A percentile compares a stretch with the other conserved stretches of the same genome.
Conservation (phyloP, 805 yeast species). For the Tetrapisispora iriomotensis region DNA sequence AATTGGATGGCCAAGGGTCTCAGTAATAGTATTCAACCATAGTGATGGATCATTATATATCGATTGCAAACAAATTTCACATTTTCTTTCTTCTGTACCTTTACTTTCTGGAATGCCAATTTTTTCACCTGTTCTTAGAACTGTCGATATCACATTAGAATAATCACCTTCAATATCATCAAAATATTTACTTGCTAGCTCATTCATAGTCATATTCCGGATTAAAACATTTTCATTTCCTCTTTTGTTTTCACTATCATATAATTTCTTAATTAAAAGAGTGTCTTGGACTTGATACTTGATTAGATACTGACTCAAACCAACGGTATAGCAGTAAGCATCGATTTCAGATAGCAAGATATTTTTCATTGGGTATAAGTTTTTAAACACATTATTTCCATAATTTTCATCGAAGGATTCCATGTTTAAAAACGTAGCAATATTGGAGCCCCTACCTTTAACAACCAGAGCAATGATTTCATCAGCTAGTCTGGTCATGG, state of each 20-base stretch:
- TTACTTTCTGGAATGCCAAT: slow-evolving; percentile 39
- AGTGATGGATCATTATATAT: slow-evolving; percentile 48
- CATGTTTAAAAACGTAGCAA: slow-evolving; percentile 45
- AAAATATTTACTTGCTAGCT: slow-evolving; percentile 66
- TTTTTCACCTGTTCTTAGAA: slow-evolving; percentile 80
- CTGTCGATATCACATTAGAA: slow-evolving; percentile 86
- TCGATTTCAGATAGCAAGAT: slow-evolving; percentile 58
- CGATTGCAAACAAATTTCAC: slow-evolving; percentile 47
- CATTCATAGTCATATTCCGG: slow-evolving; percentile 73
- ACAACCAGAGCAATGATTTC: slow-evolving; percentile 70
- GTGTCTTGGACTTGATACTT: slow-evolving; percentile 14
- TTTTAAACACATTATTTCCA: slow-evolving; percentile 30
- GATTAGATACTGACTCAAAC: slow-evolving; percentile 30
- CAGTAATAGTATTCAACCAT: slow-evolving; percentile 67
- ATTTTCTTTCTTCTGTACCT: slow-evolving; percentile 18
- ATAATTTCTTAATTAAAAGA: slow-evolving; percentile 15
- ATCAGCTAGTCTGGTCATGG: slow-evolving; percentile 77
- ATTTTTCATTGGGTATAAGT: slow-evolving; percentile 67
- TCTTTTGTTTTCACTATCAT: slow-evolving; percentile 22
- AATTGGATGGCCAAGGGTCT: slow-evolving; percentile 42
- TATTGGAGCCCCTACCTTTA: slow-evolving; percentile 72
- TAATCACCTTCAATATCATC: slow-evolving; percentile 62
- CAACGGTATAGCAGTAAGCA: slow-evolving; percentile 35
- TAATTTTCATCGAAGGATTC: slow-evolving; percentile 26
- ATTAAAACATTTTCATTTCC: slow-evolving; percentile 16